Evolutionary conservation across 2,329 filamentous ascomycete species (phyloP).

Genomic region (Paecilomyces niveus): DNA sequence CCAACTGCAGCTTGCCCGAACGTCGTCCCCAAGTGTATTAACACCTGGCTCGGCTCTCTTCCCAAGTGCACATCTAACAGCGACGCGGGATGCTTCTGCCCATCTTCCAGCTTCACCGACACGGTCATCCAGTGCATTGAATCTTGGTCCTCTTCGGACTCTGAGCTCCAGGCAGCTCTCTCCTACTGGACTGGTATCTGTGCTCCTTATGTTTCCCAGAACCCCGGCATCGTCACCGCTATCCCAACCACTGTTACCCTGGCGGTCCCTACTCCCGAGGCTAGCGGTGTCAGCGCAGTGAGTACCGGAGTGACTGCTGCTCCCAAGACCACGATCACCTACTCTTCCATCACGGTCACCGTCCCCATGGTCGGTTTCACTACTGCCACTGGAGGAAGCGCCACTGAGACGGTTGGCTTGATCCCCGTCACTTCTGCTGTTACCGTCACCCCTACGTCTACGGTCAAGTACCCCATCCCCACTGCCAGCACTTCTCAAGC

Average conservation of each 20-base stretch:
- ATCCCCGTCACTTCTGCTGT: slow-evolving; percentile 15
- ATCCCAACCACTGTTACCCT: slow-evolving; percentile 56
- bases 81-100: slow-evolving; percentile 81
- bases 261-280: slow-evolving; percentile 42
- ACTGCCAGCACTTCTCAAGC: slow-evolving; percentile 9
- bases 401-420: slow-evolving; percentile 23
- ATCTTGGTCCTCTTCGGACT: slow-evolving; percentile 61
- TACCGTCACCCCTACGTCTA: slow-evolving; percentile 8
- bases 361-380: slow-evolving; percentile 40
- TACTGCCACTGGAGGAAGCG: slow-evolving; percentile 21
- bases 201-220: slow-evolving; percentile 62
- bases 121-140: slow-evolving; percentile 76
- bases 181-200: slow-evolving; percentile 90
- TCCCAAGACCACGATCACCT: slow-evolving; percentile 35
- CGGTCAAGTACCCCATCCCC: slow-evolving; percentile 12
- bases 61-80: slow-evolving; percentile 77
- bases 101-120: slow-evolving; percentile 64
- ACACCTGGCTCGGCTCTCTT: slow-evolving; percentile 70
- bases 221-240: slow-evolving; percentile 79
- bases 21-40: slow-evolving; percentile 79
- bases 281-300: neutral
- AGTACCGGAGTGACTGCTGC: slow-evolving; percentile 9
- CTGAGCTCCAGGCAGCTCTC: slow-evolving; percentile 63
- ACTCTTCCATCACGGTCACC: slow-evolving; percentile 35
- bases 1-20: slow-evolving; percentile 47